Evolutionary conservation across 345 rosid species (phyloP), one percentile per base, ranked within the genome.

Genomic region (Sisymbrium irio): DNA sequence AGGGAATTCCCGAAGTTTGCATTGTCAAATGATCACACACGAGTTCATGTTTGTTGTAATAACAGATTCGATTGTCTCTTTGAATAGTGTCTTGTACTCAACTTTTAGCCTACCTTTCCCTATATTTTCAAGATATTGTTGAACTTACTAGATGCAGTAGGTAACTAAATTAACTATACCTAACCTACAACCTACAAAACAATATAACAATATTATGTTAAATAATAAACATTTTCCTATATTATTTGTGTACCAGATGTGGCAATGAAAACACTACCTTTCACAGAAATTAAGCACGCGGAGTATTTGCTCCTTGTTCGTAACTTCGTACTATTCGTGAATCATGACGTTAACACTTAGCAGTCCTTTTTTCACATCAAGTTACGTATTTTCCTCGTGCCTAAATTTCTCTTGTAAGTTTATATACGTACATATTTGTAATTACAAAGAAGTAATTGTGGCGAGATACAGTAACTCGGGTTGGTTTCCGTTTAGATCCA

Each of bases 211-310:
- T 6, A 30, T 63, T 9, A 9, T 63, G 41, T 18, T 13, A 46
- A 32, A 45, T 51, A 12, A 60, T 19, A 67, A 49, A 39, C 10
- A 22, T 2, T 40, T 25, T 41, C 40, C 4, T 13, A 55, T 9
- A 58, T 17, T 9, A 58, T 17, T 36, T 15, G 74, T 58, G 57
- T 19, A n/a, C 46, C n/a, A 58, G 41, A 55, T 68, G 35, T 12
- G 65, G 56, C 15, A 58, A 69, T 20, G 65, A 33, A 8, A 58
- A 42, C 66, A 58, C 3, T 45, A 56, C 33, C 66, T 69, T 69
- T 58, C 44, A n/a, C 3, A 69, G 41, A 30, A 41, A 69, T 67
- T 67, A 67, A 41, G 73, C 73, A 68, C 73, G 74, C 62, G 57
- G 36, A 5, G 46, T 51, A 58, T 45, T 25, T 69, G 25, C 22